Percentiles rank a stretch among this genome's conserved stretches.
These are phyloP conservation scores for Biscogniauxia marginata DNA, from an alignment of 2,329 filamentous ascomycete genomes.

Conservation along the genomic window DNA sequence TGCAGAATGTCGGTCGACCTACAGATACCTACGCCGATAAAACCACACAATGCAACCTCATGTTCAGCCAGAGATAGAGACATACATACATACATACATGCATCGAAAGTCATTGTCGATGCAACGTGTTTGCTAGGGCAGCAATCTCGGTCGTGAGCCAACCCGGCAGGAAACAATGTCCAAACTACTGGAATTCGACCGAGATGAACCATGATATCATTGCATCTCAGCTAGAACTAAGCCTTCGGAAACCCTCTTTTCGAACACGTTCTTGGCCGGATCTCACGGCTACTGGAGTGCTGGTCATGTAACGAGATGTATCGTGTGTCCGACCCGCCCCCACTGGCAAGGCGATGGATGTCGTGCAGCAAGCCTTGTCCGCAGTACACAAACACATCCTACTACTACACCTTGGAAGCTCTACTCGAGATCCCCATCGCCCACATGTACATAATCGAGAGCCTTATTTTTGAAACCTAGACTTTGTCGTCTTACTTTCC, in stretches of 20 bases:
- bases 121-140: slow-evolving; percentile 23
- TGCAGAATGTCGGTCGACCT: background rate
- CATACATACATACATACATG: slow-evolving; percentile 21
- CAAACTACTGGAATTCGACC: slow-evolving; percentile 21
- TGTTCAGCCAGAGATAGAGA: slow-evolving; percentile 18
- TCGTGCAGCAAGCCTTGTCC: slow-evolving; percentile 27
- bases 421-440: background rate
- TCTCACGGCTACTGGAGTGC: slow-evolving; percentile 13
- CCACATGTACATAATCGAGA: slow-evolving; percentile 2
- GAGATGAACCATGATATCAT: slow-evolving; percentile 25
- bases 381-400: slow-evolving; percentile 2
- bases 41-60: slow-evolving; percentile 18
- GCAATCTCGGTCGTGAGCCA: slow-evolving; percentile 14
- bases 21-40: background rate
- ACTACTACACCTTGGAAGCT: background rate
- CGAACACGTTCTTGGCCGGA: slow-evolving; percentile 10
- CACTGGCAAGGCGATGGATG: slow-evolving; percentile 23
- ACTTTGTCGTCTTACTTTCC: background rate
- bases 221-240: slow-evolving; percentile 9
- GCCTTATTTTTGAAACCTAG: background rate
- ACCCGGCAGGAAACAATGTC: slow-evolving; percentile 17
- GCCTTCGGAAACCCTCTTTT: slow-evolving; percentile 15
- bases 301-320: slow-evolving; percentile 13
- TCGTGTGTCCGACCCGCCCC: slow-evolving; percentile 17
- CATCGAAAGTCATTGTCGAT: slow-evolving; percentile 21